These are phyloP conservation scores for Erythrophleum ivorense DNA, from an alignment of 331 rosid species.

Conservation along the genomic window DNA sequence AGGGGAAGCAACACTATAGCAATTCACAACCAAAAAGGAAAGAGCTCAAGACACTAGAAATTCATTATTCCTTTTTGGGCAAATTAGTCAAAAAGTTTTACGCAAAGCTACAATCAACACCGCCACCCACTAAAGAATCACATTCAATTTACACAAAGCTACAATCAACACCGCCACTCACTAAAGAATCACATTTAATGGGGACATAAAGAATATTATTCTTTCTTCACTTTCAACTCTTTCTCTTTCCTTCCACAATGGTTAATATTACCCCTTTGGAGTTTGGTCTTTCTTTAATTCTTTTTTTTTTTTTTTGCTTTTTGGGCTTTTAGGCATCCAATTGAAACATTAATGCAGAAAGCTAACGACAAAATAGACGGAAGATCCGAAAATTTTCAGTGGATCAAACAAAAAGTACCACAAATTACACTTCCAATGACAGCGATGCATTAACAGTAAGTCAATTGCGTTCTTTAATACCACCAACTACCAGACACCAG, in stretches of 20 bases:
- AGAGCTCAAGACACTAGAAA: slow-evolving; percentile 42
- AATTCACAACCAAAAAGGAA: slow-evolving; percentile 23
- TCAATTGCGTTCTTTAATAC: slow-evolving; percentile 11
- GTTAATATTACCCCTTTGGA: slow-evolving; percentile 25
- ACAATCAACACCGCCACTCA: slow-evolving; percentile 45
- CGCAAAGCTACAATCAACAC: slow-evolving; percentile 46
- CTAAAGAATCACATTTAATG: slow-evolving; percentile 43
- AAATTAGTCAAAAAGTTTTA: slow-evolving; percentile 49
- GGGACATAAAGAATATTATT: slow-evolving; percentile 31
- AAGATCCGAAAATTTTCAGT: slow-evolving; percentile 35
- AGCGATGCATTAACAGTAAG: not conserved
- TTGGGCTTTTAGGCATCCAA: slow-evolving; percentile 9
- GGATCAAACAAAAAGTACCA: slow-evolving; percentile 31
- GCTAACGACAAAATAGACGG: slow-evolving; percentile 5
- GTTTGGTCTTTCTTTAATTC: slow-evolving; percentile 3
- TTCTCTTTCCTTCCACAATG: slow-evolving; percentile 44
- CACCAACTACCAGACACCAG: slow-evolving; percentile 17
- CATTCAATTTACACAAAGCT: slow-evolving; percentile 35
- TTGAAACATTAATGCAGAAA: slow-evolving; percentile 33
- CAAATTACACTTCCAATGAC: slow-evolving; percentile 25
- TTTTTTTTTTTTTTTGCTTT: not conserved
- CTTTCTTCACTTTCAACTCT: slow-evolving; percentile 33
- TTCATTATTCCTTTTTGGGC: slow-evolving; percentile 43
- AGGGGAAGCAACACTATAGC: slow-evolving; percentile 28
- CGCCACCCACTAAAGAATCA: slow-evolving; percentile 44